phyloP scores from a whole-genome alignment of 768 basidiomycete species.

The Tulasnella calospora region DNA sequence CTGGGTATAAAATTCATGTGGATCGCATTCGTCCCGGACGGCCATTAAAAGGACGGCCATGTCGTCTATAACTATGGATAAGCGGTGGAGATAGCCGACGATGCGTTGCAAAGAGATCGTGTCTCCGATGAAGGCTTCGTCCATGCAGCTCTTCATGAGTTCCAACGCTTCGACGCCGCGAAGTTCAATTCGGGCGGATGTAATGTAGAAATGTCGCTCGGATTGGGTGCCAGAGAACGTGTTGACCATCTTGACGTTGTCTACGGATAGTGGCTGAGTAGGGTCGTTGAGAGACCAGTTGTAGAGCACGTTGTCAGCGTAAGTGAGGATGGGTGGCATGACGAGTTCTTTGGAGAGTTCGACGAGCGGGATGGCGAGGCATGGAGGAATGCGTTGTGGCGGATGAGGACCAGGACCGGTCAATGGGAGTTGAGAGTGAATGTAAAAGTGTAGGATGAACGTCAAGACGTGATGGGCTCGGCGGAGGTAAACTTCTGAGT shows the following conservation, averaged over 20 bases:
- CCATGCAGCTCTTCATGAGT: constrained; percentile 78
- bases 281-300: constrained; percentile 44
- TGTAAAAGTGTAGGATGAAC: constrained; percentile 86
- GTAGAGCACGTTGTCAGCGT: constrained; percentile 87
- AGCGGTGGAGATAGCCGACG: constrained; percentile 57
- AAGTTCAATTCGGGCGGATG: constrained; percentile 81
- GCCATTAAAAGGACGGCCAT: constrained; percentile 55
- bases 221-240: constrained; percentile 71
- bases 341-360: constrained; percentile 64
- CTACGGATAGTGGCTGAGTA: constrained; percentile 1
- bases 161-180: constrained; percentile 78
- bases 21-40: constrained; percentile 67
- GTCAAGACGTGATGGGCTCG: constrained; percentile 86
- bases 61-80: constrained; percentile 61
- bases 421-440: constrained; percentile 45
- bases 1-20: constrained; percentile 76
- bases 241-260: constrained; percentile 50
- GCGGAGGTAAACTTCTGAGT: constrained; percentile 59
- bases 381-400: constrained; percentile 59
- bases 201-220: constrained; percentile 83
- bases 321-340: constrained; percentile 83
- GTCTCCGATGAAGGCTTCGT: constrained; percentile 82
- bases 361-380: constrained; percentile 70
- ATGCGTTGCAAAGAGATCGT: constrained; percentile 60
- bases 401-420: constrained; percentile 28